These are phyloP conservation scores for Penicillium ucsense DNA, from an alignment of 495 filamentous ascomycete genomes.

Conservation along the genomic window DNA sequence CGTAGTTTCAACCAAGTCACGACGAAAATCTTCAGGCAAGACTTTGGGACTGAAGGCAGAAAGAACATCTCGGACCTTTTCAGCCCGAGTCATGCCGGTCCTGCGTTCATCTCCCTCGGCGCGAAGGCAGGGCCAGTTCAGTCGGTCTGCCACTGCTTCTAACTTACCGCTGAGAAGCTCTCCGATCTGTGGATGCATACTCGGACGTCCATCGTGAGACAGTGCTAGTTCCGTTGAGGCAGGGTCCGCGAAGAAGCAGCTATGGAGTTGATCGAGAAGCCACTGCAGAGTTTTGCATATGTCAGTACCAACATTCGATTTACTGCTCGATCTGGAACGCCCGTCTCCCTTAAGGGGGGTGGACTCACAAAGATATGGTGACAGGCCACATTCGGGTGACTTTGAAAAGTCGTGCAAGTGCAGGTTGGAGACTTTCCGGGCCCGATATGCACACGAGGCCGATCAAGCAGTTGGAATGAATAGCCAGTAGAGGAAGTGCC, in stretches of 20 bases:
- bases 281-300: slow-evolving; percentile 16
- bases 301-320: too few species aligned
- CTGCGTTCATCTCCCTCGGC: slow-evolving; percentile 13
- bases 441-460: slow-evolving; percentile 23
- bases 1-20: slow-evolving; percentile 24
- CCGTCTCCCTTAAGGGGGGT: not conserved
- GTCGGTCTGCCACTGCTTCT: slow-evolving; percentile 24
- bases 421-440: slow-evolving; percentile 19
- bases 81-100: slow-evolving; percentile 26
- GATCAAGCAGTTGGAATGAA: slow-evolving; percentile 29
- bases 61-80: slow-evolving; percentile 39
- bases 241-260: slow-evolving; percentile 20
- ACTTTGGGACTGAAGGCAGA: slow-evolving; percentile 35
- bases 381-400: slow-evolving; percentile 26
- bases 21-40: slow-evolving; percentile 39
- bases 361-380: slow-evolving; percentile 38
- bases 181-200: slow-evolving; percentile 24
- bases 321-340: too few species aligned
- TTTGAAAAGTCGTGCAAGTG: slow-evolving; percentile 27
- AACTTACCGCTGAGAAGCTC: slow-evolving; percentile 30
- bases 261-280: slow-evolving; percentile 37
- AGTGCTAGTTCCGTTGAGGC: slow-evolving; percentile 19
- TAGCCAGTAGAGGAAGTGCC: slow-evolving; percentile 20
- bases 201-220: slow-evolving; percentile 25
- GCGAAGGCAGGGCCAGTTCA: slow-evolving; percentile 30